These are phyloP conservation scores for Phytopythium delawarense DNA, from an alignment of 352 stramenopile species.

Conservation along the genomic window DNA sequence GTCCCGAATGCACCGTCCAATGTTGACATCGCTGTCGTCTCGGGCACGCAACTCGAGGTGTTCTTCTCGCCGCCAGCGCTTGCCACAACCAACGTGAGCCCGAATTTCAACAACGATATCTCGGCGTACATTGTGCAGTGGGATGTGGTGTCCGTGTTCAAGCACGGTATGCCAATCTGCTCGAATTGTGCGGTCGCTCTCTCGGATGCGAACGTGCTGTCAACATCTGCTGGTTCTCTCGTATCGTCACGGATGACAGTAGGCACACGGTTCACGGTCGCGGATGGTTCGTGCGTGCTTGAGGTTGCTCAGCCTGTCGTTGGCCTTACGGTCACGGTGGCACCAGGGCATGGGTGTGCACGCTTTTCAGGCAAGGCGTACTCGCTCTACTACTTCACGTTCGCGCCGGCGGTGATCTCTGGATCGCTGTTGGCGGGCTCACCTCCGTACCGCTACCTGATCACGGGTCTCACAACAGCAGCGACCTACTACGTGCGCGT, in stretches of 20 bases:
- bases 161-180: constrained; percentile 54
- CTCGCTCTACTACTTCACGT: constrained; percentile 62
- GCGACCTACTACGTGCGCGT: constrained; percentile 92
- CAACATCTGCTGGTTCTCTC: constrained; percentile 13
- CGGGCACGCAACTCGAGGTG: constrained; percentile 84
- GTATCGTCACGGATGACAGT: constrained; percentile 16
- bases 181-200: constrained; percentile 37
- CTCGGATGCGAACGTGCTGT: constrained; percentile 22
- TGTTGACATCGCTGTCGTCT: constrained; percentile 85
- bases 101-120: constrained; percentile 84
- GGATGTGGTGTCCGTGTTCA: constrained; percentile 68
- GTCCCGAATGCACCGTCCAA: constrained; percentile 88
- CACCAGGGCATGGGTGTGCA: constrained; percentile 18
- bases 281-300: constrained; percentile 44
- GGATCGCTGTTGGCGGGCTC: constrained; percentile 63
- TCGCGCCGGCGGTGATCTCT: constrained; percentile 37
- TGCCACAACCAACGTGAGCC: constrained; percentile 42
- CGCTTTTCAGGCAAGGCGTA: constrained; percentile 48
- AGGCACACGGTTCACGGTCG: constrained; percentile 49
- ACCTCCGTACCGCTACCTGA: constrained; percentile 78
- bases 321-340: constrained; percentile 11
- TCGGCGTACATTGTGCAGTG: constrained; percentile 88
- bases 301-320: constrained; percentile 11
- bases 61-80: constrained; percentile 83
- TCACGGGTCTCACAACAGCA: constrained; percentile 53